phyloP scores from a whole-genome alignment of 2,329 filamentous ascomycete species.

The Aspergillus pseudoviridinutans region DNA sequence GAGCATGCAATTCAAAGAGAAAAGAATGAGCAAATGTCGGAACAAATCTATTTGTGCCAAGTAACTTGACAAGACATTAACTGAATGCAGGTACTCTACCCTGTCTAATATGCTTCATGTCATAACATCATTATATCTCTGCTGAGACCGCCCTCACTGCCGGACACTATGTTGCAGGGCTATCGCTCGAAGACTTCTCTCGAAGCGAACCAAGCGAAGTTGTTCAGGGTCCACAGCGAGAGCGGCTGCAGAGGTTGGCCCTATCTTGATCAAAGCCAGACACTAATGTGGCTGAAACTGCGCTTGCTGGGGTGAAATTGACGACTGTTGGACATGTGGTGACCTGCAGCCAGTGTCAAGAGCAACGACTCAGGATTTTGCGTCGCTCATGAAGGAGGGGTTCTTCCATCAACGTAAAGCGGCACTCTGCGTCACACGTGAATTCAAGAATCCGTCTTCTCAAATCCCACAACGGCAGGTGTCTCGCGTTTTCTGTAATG shows the following conservation, averaged over 20 bases:
- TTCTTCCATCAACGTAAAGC: not conserved
- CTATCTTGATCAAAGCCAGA: not conserved
- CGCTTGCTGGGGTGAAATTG: not conserved
- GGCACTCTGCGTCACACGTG: not conserved
- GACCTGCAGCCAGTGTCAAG: not conserved
- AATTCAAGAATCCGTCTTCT: conserved; percentile 12
- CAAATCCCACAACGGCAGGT: conserved; percentile 1
- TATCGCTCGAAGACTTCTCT: not conserved
- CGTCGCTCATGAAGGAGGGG: not conserved
- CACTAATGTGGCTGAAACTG: not conserved
- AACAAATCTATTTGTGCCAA: not conserved
- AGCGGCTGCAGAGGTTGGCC: not conserved
- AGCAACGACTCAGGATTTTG: not conserved
- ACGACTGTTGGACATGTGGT: not conserved
- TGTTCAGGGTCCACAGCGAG: not conserved
- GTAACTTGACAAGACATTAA: not conserved
- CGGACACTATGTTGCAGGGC: not conserved
- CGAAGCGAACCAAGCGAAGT: not conserved
- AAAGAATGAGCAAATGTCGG: not conserved
- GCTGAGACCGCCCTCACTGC: not conserved
- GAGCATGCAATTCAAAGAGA: not conserved
- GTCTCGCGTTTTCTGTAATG: conserved; percentile 38
- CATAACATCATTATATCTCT: conserved; percentile 1
- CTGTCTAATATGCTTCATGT: not conserved
- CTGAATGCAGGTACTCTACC: not conserved